A percentile compares a stretch with the other conserved stretches of the same genome.
phyloP scores from a whole-genome alignment of 1,139 yeast species.

The Diutina scorzettiae region DNA sequence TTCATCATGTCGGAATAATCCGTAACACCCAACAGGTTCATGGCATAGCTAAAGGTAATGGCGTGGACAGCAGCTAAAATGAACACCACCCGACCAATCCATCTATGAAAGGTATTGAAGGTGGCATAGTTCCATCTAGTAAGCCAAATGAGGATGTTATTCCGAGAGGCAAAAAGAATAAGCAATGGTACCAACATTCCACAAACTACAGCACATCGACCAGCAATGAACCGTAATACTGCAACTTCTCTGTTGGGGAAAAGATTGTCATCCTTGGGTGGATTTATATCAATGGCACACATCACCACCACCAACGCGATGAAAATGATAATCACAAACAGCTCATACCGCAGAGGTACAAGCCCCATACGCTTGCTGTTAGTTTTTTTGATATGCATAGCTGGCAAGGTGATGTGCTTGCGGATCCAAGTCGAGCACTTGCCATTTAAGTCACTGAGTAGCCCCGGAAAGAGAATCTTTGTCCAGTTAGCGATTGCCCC shows the following conservation, averaged over 20 bases:
- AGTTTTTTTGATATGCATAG: neutral
- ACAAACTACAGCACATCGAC: neutral
- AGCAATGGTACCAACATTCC: neutral
- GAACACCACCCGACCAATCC: constrained; percentile 2
- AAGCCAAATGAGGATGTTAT: neutral
- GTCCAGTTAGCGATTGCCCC: neutral
- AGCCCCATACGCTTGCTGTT: neutral
- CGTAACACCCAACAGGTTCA: neutral
- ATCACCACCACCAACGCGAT: neutral
- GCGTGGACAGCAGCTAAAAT: neutral
- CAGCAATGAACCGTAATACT: neutral
- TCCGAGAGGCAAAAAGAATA: neutral
- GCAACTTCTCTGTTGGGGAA: neutral
- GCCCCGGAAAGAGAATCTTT: neutral
- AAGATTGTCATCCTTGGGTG: neutral
- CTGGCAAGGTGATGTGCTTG: neutral
- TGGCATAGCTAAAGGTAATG: neutral
- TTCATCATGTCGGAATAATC: neutral
- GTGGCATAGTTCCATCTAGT: neutral
- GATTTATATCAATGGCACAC: neutral
- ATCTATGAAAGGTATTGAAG: neutral
- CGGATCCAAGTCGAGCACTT: neutral
- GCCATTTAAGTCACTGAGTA: neutral
- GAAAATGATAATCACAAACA: neutral
- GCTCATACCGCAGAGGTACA: neutral